These are phyloP conservation scores for Penicillium sp. DNA, from an alignment of 2,329 filamentous ascomycete species.

Conservation along the genomic window DNA sequence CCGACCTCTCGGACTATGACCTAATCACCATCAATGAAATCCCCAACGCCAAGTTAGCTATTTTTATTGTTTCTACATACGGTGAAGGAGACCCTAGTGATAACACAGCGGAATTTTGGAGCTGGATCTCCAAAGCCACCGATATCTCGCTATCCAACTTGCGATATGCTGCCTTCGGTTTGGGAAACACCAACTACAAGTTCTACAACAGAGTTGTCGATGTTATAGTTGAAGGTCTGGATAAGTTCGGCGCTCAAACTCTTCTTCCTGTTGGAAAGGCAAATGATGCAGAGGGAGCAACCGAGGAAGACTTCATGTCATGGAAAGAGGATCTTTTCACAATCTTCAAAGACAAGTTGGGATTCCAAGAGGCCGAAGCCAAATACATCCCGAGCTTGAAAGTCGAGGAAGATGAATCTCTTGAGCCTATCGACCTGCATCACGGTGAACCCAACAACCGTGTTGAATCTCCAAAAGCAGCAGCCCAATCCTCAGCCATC, in stretches of 20 bases:
- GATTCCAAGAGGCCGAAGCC: conserved; percentile 81
- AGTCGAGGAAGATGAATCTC: conserved; percentile 69
- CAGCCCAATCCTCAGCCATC: conserved; percentile 70
- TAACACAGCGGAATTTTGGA: conserved; percentile 85
- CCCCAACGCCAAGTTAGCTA: conserved; percentile 74
- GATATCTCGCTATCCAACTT: conserved; percentile 67
- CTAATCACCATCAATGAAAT: conserved; percentile 45
- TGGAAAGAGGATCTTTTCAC: conserved; percentile 97
- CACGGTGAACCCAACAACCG: conserved; percentile 80
- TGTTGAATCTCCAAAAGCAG: conserved; percentile 72
- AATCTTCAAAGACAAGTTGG: conserved; percentile 71
- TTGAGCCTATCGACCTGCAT: conserved; percentile 74
- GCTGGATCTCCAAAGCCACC: conserved; percentile 78
- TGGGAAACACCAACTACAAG: conserved; percentile 93
- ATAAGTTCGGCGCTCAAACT: conserved; percentile 71
- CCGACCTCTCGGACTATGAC: too few species aligned
- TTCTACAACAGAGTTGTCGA: conserved; percentile 96
- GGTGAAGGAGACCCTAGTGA: conserved; percentile 95
- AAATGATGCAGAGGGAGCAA: conserved; percentile 84
- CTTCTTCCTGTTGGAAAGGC: conserved; percentile 84
- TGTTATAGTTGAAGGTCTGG: conserved; percentile 72
- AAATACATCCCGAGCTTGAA: conserved; percentile 84
- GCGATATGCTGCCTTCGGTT: conserved; percentile 83
- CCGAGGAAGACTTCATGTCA: conserved; percentile 93
- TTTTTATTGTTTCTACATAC: conserved; percentile 59